Percentiles rank a stretch among this genome's conserved stretches.
These are phyloP conservation scores for Colletotrichum phormii DNA, from an alignment of 2,329 filamentous ascomycete genomes.

Conservation along the genomic window DNA sequence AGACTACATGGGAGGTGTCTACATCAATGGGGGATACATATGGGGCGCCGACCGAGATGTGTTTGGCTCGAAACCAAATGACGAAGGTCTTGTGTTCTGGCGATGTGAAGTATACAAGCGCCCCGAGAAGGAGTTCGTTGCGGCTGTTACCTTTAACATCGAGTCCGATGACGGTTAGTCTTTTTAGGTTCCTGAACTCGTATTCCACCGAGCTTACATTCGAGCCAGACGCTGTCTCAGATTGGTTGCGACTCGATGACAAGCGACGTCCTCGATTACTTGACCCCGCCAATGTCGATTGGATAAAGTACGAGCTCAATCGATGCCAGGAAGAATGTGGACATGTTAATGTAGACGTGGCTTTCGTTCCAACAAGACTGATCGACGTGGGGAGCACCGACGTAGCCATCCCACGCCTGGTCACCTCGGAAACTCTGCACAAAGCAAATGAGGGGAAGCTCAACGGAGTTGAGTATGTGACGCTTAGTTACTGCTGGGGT, in stretches of 20 bases:
- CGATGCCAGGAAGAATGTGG: not conserved
- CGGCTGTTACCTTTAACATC: conserved; percentile 1
- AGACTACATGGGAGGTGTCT: not conserved
- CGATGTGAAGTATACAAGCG: conserved; percentile 2
- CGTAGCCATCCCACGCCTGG: not conserved
- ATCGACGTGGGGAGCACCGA: not conserved
- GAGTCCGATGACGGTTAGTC: not conserved
- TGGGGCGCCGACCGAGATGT: not conserved
- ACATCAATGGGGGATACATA: not conserved
- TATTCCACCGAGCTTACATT: too few relatives aligned
- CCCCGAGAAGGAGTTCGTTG: not conserved
- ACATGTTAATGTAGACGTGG: not conserved
- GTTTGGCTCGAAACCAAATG: not conserved
- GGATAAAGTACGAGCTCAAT: not conserved
- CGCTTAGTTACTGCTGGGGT: conserved; percentile 18
- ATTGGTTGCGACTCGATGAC: not conserved
- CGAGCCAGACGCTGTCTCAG: not conserved
- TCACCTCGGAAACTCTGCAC: not conserved
- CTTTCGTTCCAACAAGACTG: not conserved
- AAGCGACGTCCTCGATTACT: not conserved
- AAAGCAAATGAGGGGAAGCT: not conserved
- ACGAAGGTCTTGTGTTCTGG: conserved; percentile 7
- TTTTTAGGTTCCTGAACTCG: too few relatives aligned
- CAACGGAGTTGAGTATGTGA: not conserved
- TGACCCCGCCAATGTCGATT: not conserved